phyloP scores from a whole-genome alignment of 352 stramenopile genomes.

The Phytophthora agathidicida region DNA sequence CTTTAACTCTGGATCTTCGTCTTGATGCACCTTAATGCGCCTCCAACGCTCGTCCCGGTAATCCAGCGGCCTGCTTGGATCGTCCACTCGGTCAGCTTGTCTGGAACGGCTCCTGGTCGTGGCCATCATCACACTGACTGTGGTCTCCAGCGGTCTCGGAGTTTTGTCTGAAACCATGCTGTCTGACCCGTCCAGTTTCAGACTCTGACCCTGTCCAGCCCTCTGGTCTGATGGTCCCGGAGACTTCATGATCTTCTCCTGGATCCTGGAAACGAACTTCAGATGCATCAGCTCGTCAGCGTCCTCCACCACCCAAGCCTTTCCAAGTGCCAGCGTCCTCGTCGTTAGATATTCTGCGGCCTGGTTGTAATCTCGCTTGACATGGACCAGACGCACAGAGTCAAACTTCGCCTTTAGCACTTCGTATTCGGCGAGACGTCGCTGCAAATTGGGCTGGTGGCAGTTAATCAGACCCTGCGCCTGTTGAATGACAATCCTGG shows the following conservation, averaged over 20 bases:
- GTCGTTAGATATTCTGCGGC: not conserved
- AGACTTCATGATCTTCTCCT: not conserved
- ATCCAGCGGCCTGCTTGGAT: not conserved
- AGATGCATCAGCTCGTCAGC: not conserved
- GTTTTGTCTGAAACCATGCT: not conserved
- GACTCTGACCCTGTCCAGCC: not conserved
- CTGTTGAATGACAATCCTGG: constrained; percentile 1
- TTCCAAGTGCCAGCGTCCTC: not conserved
- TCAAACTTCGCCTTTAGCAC: not conserved
- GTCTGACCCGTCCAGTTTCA: not conserved
- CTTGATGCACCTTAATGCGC: not conserved
- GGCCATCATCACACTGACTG: not conserved
- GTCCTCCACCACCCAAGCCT: not conserved
- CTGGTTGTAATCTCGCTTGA: not conserved
- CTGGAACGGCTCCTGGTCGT: not conserved
- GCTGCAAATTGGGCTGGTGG: not conserved
- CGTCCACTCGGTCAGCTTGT: not conserved
- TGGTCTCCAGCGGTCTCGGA: not conserved
- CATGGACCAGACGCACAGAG: not conserved
- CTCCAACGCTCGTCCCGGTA: not conserved
- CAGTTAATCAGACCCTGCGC: not conserved
- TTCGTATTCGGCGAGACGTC: not conserved
- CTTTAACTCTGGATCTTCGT: not conserved
- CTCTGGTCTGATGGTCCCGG: not conserved
- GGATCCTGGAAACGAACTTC: not conserved